Conservation (phyloP, 202 grass and related monocot species). For the Zizania palustris region DNA sequence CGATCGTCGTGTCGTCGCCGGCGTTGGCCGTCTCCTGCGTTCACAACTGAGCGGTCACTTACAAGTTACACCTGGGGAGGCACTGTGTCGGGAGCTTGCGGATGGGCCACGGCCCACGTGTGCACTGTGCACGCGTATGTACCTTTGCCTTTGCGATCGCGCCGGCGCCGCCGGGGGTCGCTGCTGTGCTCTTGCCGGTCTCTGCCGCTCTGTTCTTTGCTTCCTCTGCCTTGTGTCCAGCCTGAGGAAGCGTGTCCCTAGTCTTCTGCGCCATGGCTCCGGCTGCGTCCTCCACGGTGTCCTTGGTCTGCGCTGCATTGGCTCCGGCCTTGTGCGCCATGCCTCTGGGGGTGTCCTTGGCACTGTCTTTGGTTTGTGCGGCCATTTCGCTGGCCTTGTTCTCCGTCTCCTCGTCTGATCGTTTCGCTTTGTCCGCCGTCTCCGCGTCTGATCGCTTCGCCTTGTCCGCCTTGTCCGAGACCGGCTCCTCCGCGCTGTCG, state of each 20-base stretch:
- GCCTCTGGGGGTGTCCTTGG: neutral
- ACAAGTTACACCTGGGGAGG: neutral
- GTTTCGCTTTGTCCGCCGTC: too few relatives aligned
- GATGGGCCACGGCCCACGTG: too few relatives aligned
- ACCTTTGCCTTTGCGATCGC: conserved; percentile 38
- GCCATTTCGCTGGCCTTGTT: conserved; percentile 32
- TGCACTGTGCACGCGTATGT: neutral
- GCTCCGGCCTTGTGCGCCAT: neutral
- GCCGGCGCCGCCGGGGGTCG: neutral
- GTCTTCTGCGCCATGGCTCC: conserved; percentile 32
- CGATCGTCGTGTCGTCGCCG: conserved; percentile 14
- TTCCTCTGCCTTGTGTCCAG: neutral
- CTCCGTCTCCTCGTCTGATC: too few relatives aligned
- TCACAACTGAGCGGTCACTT: conserved; percentile 44
- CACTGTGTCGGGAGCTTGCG: too few relatives aligned
- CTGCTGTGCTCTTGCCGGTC: neutral
- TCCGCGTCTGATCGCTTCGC: too few relatives aligned
- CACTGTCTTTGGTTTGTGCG: conserved; percentile 10
- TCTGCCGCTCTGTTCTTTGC: conserved; percentile 21
- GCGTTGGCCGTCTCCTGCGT: conserved; percentile 12
- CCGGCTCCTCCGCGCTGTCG: conserved; percentile 40
- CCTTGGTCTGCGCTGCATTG: neutral
- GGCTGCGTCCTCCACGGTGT: conserved; percentile 17
- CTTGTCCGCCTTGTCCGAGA: neutral
- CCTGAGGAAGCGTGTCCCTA: neutral